Percentiles rank a stretch among this genome's conserved stretches.
Evolutionary conservation across 1,139 yeast species (phyloP).

Genomic region (Suhomyces kunorum): DNA sequence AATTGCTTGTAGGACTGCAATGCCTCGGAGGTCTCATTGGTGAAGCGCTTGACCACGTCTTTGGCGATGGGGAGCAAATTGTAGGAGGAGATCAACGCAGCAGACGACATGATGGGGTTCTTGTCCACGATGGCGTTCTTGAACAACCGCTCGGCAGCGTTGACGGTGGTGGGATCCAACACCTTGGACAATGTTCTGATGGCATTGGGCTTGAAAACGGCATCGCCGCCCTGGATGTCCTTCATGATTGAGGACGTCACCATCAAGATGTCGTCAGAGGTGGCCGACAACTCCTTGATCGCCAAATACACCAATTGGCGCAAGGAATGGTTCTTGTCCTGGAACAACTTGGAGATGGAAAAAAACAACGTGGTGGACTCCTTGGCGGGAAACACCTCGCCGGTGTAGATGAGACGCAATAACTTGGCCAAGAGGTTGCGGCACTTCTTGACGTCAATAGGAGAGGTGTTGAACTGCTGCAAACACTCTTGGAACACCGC

Average conservation of each 20-base stretch:
- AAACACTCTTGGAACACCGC: slow-evolving; percentile 95
- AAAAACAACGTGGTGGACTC: slow-evolving; percentile 94
- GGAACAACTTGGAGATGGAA: slow-evolving; percentile 90
- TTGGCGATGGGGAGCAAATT: slow-evolving; percentile 86
- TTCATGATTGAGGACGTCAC: slow-evolving; percentile 97
- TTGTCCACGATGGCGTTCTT: slow-evolving; percentile 91
- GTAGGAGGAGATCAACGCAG: slow-evolving; percentile 89
- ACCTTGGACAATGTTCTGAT: slow-evolving; percentile 89
- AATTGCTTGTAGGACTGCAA: slow-evolving; percentile 68
- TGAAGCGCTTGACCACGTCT: slow-evolving; percentile 90
- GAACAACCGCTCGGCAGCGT: slow-evolving; percentile 90
- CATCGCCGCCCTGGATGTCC: slow-evolving; percentile 89
- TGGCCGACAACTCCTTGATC: slow-evolving; percentile 81
- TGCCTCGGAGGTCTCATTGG: slow-evolving; percentile 91
- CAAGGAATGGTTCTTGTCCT: slow-evolving; percentile 85
- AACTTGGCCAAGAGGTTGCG: slow-evolving; percentile 76
- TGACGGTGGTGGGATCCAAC: slow-evolving; percentile 88
- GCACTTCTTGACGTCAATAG: slow-evolving; percentile 85
- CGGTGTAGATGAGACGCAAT: slow-evolving; percentile 71
- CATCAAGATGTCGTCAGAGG: slow-evolving; percentile 93
- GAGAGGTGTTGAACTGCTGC: slow-evolving; percentile 89
- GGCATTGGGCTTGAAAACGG: slow-evolving; percentile 89
- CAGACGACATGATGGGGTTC: slow-evolving; percentile 85
- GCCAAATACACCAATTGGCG: slow-evolving; percentile 94
- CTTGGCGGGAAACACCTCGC: slow-evolving; percentile 82